These are phyloP conservation scores for Botrytis sinoallii DNA, from an alignment of 2,329 filamentous ascomycete species.

Conservation along the genomic window DNA sequence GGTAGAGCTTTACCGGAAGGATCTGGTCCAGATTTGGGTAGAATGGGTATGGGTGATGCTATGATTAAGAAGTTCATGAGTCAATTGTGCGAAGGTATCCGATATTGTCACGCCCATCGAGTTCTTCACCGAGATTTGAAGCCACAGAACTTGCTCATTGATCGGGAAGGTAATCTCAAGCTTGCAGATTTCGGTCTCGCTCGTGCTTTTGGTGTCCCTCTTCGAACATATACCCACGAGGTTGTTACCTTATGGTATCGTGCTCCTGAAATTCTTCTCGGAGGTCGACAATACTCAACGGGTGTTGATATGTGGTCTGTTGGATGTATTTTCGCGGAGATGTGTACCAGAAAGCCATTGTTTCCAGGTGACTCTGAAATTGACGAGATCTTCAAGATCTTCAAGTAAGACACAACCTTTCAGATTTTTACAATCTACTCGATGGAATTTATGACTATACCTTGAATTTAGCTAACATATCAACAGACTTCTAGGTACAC, in stretches of 20 bases:
- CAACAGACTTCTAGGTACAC: conserved; percentile 71
- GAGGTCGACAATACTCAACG: conserved; percentile 87
- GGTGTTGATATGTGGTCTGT: conserved; percentile 96
- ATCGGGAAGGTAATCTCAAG: conserved; percentile 84
- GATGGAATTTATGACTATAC: background rate
- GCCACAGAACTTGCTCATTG: conserved; percentile 85
- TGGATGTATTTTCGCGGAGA: conserved; percentile 92
- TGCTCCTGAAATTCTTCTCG: conserved; percentile 83
- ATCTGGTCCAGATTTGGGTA: conserved; percentile 58
- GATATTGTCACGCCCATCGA: conserved; percentile 85
- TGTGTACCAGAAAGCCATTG: conserved; percentile 89
- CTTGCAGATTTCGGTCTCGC: conserved; percentile 87
- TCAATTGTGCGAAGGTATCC: conserved; percentile 78
- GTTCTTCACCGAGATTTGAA: conserved; percentile 86
- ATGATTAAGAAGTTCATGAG: conserved; percentile 94
- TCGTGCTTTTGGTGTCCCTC: conserved; percentile 83
- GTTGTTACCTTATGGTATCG: conserved; percentile 95
- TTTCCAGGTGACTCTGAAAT: conserved; percentile 93
- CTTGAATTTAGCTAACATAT: conserved; percentile 25
- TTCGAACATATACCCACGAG: conserved; percentile 92
- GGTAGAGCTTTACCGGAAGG: conserved; percentile 83
- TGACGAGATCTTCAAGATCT: conserved; percentile 93
- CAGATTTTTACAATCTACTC: background rate
- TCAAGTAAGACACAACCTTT: conserved; percentile 58
- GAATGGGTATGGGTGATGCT: conserved; percentile 69